Percentiles rank a stretch among this genome's conserved stretches.
These are phyloP conservation scores for Aureobasidium namibiae DNA, from an alignment of 2,329 filamentous ascomycete species.

Conservation along the genomic window DNA sequence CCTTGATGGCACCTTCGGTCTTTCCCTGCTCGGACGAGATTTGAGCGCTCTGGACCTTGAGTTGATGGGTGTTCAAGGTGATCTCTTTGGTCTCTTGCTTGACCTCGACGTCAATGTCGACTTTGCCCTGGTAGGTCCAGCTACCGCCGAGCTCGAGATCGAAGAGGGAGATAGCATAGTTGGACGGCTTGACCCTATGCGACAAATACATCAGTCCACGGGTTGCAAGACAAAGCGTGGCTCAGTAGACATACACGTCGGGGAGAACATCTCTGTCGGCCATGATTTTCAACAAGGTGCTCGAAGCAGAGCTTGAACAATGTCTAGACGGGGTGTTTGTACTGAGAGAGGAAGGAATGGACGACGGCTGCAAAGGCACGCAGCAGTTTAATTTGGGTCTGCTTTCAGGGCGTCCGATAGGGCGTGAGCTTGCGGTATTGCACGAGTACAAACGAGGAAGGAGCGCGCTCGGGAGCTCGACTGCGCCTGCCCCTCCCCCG, in stretches of 20 bases:
- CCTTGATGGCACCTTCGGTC: conserved; percentile 48
- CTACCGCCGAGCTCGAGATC: conserved; percentile 63
- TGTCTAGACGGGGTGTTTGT: conserved; percentile 13
- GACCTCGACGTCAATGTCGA: conserved; percentile 71
- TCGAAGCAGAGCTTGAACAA: conserved; percentile 26
- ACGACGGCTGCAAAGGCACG: neutral
- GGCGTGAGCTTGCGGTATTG: neutral
- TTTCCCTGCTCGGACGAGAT: conserved; percentile 52
- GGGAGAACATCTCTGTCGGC: conserved; percentile 40
- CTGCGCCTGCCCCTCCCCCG: conserved; percentile 11
- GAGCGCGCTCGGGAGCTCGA: conserved; percentile 3
- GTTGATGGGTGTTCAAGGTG: conserved; percentile 74
- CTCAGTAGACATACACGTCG: conserved; percentile 29
- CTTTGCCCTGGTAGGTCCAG: conserved; percentile 80
- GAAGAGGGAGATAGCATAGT: conserved; percentile 77
- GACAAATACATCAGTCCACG: neutral
- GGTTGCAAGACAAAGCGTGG: neutral
- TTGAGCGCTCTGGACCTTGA: conserved; percentile 64
- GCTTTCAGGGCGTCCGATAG: neutral
- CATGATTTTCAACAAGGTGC: conserved; percentile 32
- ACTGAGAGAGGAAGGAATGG: neutral
- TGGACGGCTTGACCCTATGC: conserved; percentile 64
- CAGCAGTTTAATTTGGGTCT: neutral
- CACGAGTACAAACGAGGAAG: conserved; percentile 10
- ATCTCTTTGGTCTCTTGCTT: conserved; percentile 65